These are phyloP conservation scores for Podosphaera aphanis DNA, from an alignment of 2,329 filamentous ascomycete species.

Conservation along the genomic window DNA sequence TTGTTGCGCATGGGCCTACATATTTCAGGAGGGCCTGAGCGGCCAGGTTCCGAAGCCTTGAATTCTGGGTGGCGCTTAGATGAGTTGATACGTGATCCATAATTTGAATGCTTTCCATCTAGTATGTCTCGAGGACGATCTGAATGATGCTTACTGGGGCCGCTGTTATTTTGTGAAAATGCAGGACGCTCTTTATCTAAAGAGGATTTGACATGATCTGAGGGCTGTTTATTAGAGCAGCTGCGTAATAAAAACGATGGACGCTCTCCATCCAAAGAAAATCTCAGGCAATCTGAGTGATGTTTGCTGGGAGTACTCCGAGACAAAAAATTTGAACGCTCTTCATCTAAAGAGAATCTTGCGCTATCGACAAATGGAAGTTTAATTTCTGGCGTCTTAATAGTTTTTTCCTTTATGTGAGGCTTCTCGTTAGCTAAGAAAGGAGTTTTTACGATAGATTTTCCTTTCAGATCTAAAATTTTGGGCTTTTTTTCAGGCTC, in stretches of 20 bases:
- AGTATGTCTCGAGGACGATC: no score
- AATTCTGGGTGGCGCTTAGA: no score
- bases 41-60: no score
- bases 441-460: constrained; percentile 10
- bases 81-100: no score
- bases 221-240: neutral
- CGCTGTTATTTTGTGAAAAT: neutral
- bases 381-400: neutral
- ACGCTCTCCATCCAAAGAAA: neutral
- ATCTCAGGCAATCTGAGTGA: no score
- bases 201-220: neutral
- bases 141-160: neutral
- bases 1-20: no score
- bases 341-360: no score
- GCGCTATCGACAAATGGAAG: no score
- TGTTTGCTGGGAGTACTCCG: neutral
- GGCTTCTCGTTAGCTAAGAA: neutral
- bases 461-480: constrained; percentile 8
- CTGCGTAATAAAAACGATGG: neutral
- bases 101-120: no score
- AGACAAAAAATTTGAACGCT: no score
- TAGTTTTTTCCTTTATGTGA: neutral
- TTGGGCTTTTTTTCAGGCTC: constrained; percentile 6
- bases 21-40: no score
- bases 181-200: neutral